phyloP scores from a whole-genome alignment of 2,329 filamentous ascomycete species.

The Parafenestella ontariensis region DNA sequence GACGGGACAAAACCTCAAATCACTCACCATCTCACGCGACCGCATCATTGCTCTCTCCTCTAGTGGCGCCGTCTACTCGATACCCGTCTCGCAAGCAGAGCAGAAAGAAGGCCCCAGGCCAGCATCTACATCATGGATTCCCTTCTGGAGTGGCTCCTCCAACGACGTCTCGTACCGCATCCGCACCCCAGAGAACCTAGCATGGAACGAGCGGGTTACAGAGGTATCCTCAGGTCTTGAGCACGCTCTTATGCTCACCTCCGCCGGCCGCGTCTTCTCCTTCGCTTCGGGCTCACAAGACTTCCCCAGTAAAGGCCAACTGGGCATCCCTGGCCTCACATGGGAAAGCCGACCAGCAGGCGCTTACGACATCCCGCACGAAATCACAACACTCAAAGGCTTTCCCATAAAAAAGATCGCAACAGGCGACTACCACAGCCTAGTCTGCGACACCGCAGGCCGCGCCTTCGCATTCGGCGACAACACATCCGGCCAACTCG shows the following conservation, averaged over 20 bases:
- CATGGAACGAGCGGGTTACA: slow-evolving; percentile 74
- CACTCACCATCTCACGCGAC: slow-evolving; percentile 79
- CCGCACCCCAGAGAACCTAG: slow-evolving; percentile 70
- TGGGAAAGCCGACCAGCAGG: slow-evolving; percentile 80
- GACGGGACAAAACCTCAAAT: slow-evolving; percentile 79
- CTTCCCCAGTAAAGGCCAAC: slow-evolving; percentile 83
- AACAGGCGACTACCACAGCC: slow-evolving; percentile 84
- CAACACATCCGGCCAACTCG: slow-evolving; percentile 89
- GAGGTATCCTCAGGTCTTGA: slow-evolving; percentile 81
- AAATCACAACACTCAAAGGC: slow-evolving; percentile 74
- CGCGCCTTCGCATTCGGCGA: slow-evolving; percentile 88
- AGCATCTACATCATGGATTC: slow-evolving; percentile 73
- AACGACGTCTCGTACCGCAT: slow-evolving; percentile 73
- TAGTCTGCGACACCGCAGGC: slow-evolving; percentile 77
- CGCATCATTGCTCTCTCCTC: slow-evolving; percentile 80
- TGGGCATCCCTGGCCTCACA: slow-evolving; percentile 82
- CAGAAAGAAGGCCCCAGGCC: slow-evolving; percentile 70
- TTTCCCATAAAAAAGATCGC: slow-evolving; percentile 78
- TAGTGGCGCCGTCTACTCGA: slow-evolving; percentile 80
- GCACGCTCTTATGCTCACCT: slow-evolving; percentile 86
- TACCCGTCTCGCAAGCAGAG: slow-evolving; percentile 78
- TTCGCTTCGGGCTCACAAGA: slow-evolving; percentile 79
- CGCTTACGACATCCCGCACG: slow-evolving; percentile 81
- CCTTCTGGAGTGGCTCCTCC: slow-evolving; percentile 72
- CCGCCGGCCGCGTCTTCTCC: slow-evolving; percentile 83